These are phyloP conservation scores for Ulota crispa DNA, from an alignment of 225 moss, liverwort and hornwort species.

Conservation along the genomic window DNA sequence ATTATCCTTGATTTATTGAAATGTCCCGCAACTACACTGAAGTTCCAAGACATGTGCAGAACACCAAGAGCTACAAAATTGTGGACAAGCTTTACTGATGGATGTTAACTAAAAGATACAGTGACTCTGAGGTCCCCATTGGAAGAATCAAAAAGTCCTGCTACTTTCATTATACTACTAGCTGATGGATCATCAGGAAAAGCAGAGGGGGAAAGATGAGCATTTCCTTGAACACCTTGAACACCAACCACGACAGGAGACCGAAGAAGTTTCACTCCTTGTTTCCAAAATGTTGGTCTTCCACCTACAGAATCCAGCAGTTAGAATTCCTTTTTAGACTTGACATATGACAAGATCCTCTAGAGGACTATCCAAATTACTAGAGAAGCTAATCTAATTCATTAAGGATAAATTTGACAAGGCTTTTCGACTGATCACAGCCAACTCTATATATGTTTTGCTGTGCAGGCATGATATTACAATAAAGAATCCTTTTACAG, in stretches of 20 bases:
- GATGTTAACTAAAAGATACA: constrained; percentile 22
- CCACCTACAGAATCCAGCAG: constrained; percentile 34
- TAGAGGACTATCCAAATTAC: neutral
- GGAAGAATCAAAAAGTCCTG: constrained; percentile 38
- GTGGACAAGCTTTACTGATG: constrained; percentile 8
- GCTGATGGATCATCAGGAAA: neutral
- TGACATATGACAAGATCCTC: neutral
- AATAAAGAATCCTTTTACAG: neutral
- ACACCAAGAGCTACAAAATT: neutral
- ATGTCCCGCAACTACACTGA: neutral
- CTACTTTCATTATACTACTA: constrained; percentile 25
- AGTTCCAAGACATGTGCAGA: neutral
- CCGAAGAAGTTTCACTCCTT: constrained; percentile 52
- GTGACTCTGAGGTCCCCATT: constrained; percentile 37
- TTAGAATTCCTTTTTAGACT: neutral
- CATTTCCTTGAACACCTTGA: neutral
- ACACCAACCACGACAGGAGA: constrained; percentile 44
- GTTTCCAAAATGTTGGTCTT: constrained; percentile 47
- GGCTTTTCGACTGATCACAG: neutral
- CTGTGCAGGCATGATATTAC: neutral
- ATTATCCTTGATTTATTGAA: neutral
- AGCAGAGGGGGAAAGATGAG: neutral
- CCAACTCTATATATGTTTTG: neutral
- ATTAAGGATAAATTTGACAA: neutral
- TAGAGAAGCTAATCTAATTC: neutral